phyloP scores from a whole-genome alignment of 257 asterid species.

The Leptodermis oblonga region DNA sequence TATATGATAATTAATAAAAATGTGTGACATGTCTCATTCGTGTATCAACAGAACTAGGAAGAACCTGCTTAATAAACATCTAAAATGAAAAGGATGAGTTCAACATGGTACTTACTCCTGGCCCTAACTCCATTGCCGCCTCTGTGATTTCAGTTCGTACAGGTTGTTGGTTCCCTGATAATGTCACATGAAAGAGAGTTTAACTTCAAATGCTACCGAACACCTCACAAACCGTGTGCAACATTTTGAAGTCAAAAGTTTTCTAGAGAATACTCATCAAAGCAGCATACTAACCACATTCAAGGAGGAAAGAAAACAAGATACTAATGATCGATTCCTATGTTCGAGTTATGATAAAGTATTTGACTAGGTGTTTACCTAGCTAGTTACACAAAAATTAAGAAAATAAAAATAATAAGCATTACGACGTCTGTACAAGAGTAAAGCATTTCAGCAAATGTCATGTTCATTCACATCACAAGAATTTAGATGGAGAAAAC shows the following conservation, averaged over 20 bases:
- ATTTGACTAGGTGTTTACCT: no score
- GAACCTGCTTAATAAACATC: background rate
- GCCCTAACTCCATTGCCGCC: conserved; percentile 93
- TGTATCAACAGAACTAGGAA: background rate
- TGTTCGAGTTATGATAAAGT: background rate
- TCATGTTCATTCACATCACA: background rate
- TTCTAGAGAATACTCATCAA: conserved; percentile 4
- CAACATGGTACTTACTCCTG: conserved; percentile 52
- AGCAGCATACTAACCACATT: background rate
- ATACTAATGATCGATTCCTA: background rate
- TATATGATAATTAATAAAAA: background rate
- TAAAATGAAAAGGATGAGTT: conserved; percentile 1
- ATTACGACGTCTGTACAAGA: background rate
- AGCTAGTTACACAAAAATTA: background rate
- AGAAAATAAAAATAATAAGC: background rate
- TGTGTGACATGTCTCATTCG: background rate
- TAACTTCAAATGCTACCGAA: conserved; percentile 10
- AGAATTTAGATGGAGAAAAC: background rate
- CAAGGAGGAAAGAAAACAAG: background rate
- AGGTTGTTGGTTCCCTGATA: conserved; percentile 93
- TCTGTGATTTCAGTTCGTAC: conserved; percentile 91
- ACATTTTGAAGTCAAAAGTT: background rate
- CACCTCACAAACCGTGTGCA: background rate
- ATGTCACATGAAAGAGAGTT: conserved; percentile 59
- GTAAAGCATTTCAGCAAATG: background rate